phyloP scores from a whole-genome alignment of 179 eudicot genomes.

The Heliamphora pulchella region DNA sequence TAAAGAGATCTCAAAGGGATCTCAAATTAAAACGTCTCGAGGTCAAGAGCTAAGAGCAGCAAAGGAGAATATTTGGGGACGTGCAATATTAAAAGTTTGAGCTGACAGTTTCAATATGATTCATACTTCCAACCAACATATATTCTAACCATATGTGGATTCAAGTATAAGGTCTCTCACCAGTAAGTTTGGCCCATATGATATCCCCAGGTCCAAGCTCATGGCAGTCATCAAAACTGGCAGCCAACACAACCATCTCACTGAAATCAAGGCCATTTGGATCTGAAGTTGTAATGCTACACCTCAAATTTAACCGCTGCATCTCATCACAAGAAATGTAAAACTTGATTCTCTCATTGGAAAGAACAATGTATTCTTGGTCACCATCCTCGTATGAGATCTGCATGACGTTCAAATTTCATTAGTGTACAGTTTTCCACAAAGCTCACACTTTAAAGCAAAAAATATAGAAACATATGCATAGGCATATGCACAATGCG shows the following conservation, averaged over 20 bases:
- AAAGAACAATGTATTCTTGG: conserved; percentile 50
- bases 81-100: background rate
- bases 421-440: background rate
- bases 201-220: conserved; percentile 86
- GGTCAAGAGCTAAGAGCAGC: background rate
- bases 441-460: background rate
- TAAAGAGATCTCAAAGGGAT: background rate
- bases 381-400: conserved; percentile 75
- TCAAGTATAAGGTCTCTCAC: conserved; percentile 29
- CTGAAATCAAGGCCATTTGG: conserved; percentile 55
- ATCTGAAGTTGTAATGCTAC: conserved; percentile 31
- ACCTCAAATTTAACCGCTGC: conserved; percentile 44
- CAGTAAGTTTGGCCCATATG: conserved; percentile 92
- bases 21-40: background rate
- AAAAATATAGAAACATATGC: background rate
- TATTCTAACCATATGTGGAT: background rate
- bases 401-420: conserved; percentile 33
- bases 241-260: conserved; percentile 83
- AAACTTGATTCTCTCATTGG: conserved; percentile 62
- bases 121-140: background rate
- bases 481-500: background rate
- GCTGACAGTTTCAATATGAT: background rate
- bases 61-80: background rate
- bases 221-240: conserved; percentile 73
- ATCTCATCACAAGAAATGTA: conserved; percentile 57